Percentiles rank a stretch among this genome's conserved stretches.
Conservation (phyloP, 1,284 basidiomycete species). For the Tremellales sp. region DNA sequence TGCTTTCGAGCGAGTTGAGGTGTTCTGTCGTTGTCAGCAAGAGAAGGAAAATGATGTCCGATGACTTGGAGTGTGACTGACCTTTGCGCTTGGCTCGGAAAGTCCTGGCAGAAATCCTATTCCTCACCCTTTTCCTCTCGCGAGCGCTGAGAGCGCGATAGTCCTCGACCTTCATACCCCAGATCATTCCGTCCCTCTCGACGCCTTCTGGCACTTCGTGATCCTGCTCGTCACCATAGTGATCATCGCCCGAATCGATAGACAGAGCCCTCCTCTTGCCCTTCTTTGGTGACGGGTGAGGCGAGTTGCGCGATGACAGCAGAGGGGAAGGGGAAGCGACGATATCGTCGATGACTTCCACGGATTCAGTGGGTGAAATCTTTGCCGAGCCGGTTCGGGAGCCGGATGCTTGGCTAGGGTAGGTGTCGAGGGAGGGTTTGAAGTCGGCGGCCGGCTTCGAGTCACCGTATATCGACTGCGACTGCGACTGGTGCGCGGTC, state of each 20-base stretch:
- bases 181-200: slow-evolving; percentile 49
- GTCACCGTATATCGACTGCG: background rate
- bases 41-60: too few relatives aligned
- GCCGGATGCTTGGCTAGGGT: slow-evolving; percentile 1
- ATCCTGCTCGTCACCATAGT: slow-evolving; percentile 25
- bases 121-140: slow-evolving; percentile 47
- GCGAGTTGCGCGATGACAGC: slow-evolving; percentile 9
- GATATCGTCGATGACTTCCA: slow-evolving; percentile 32
- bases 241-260: slow-evolving; percentile 30
- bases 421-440: slow-evolving; percentile 1
- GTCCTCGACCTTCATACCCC: slow-evolving; percentile 48
- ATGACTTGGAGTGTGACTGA: slow-evolving; percentile 13
- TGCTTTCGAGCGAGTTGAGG: slow-evolving; percentile 38
- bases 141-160: slow-evolving; percentile 43
- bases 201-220: slow-evolving; percentile 46
- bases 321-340: slow-evolving; percentile 17
- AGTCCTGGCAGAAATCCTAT: slow-evolving; percentile 47
- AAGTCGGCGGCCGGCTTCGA: slow-evolving; percentile 1
- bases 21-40: slow-evolving; percentile 32
- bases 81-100: slow-evolving; percentile 48
- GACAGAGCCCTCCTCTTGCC: slow-evolving; percentile 19
- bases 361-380: slow-evolving; percentile 17
- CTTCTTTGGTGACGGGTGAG: slow-evolving; percentile 4
- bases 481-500: slow-evolving; percentile 2
- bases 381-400: slow-evolving; percentile 2